Evolutionary conservation across 805 yeast species (phyloP).

Genomic region (Yarrowia porcina): DNA sequence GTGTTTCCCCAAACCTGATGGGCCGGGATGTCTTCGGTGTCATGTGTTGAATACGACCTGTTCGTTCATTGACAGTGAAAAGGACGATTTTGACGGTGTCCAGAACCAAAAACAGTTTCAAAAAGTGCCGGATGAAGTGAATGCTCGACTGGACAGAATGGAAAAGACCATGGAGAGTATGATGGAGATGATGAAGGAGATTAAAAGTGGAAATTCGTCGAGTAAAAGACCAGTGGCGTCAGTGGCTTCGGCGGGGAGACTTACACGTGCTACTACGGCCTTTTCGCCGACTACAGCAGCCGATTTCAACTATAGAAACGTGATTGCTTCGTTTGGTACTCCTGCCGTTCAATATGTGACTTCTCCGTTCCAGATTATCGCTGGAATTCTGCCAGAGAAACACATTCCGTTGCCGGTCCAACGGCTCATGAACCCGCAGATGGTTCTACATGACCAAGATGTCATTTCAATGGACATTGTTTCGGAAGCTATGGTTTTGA

Average conservation of each 20-base stretch:
- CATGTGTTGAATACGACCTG: conserved; percentile 51
- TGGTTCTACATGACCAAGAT: conserved; percentile 42
- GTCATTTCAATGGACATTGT: conserved; percentile 52
- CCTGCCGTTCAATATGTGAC: conserved; percentile 42
- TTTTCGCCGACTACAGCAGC: neutral
- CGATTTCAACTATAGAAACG: conserved; percentile 3
- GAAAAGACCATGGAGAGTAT: conserved; percentile 24
- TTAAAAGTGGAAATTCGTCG: neutral
- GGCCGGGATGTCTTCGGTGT: conserved; percentile 57
- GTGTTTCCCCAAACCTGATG: conserved; percentile 52
- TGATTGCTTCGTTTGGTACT: conserved; percentile 37
- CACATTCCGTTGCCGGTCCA: conserved; percentile 42
- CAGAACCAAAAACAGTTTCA: conserved; percentile 25
- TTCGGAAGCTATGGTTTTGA: conserved; percentile 47
- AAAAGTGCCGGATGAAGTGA: conserved; percentile 27
- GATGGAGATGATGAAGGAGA: conserved; percentile 21
- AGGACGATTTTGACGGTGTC: conserved; percentile 22
- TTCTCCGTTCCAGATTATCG: conserved; percentile 47
- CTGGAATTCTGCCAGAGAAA: conserved; percentile 37
- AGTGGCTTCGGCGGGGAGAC: neutral
- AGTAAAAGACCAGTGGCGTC: neutral
- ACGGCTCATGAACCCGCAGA: conserved; percentile 38
- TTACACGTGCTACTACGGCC: neutral
- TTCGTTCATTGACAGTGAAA: conserved; percentile 43
- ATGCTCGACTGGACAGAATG: conserved; percentile 33